A percentile compares a stretch with the other conserved stretches of the same genome.
Conservation (phyloP, 345 rosid species). For the Aegle marmelos region DNA sequence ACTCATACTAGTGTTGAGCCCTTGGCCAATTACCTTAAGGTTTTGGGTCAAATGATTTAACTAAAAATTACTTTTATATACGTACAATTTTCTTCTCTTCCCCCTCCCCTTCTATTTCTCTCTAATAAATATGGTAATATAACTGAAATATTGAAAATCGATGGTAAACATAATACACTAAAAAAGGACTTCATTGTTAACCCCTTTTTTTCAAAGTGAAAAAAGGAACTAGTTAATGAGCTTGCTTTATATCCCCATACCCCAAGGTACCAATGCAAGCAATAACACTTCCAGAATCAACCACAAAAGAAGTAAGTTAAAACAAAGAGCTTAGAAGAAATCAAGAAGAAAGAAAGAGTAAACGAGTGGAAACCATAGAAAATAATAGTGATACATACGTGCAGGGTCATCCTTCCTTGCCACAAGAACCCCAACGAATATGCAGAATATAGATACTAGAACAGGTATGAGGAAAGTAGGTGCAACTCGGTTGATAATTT, state of each 20-base stretch:
- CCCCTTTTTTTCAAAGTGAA: neutral
- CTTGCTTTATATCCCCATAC: neutral
- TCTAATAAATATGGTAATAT: neutral
- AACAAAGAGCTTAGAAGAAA: neutral
- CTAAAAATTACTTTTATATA: neutral
- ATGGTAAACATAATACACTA: neutral
- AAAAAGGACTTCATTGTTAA: neutral
- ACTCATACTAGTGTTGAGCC: neutral
- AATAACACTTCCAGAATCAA: neutral
- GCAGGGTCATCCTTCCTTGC: slow-evolving; percentile 71
- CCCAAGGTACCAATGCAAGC: neutral
- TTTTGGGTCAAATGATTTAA: neutral
- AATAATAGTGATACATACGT: slow-evolving; percentile 38
- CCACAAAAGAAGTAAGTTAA: neutral
- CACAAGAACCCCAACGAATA: slow-evolving; percentile 71
- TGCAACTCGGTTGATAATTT: slow-evolving; percentile 98
- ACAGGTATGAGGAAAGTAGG: slow-evolving; percentile 98
- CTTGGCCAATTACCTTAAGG: neutral
- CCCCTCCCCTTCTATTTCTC: neutral
- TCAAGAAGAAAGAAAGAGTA: neutral
- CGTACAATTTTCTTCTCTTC: neutral
- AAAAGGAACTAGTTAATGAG: neutral
- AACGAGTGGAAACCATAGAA: neutral
- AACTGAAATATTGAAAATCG: neutral
- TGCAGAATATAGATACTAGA: slow-evolving; percentile 81